phyloP scores from a whole-genome alignment of 2,329 filamentous ascomycete genomes.

The Keithomyces neogunnii region DNA sequence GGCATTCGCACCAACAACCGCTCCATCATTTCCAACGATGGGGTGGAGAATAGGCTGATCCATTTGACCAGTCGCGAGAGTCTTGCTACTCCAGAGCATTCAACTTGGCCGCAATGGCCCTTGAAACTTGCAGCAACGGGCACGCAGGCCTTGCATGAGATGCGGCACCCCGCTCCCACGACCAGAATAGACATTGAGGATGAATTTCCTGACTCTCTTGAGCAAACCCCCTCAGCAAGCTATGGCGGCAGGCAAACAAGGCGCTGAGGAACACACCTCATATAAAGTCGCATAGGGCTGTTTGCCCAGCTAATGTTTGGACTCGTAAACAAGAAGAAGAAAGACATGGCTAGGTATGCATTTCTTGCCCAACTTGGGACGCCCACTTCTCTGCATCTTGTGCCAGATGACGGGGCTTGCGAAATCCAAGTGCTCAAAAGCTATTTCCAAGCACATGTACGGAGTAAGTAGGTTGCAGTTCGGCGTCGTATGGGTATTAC shows the following conservation, averaged over 20 bases:
- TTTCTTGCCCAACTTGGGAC: neutral
- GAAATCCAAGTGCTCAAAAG: neutral
- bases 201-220: constrained; percentile 14
- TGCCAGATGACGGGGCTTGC: neutral
- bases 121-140: constrained; percentile 38
- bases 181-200: constrained; percentile 8
- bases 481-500: neutral
- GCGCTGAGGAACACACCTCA: constrained; percentile 16
- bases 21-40: constrained; percentile 40
- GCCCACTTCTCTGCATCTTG: neutral
- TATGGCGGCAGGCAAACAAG: constrained; percentile 21
- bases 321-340: constrained; percentile 18
- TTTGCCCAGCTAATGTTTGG: constrained; percentile 6
- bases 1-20: too few species aligned
- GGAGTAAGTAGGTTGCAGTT: neutral
- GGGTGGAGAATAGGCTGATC: constrained; percentile 36
- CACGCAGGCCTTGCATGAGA: constrained; percentile 9
- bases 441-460: neutral
- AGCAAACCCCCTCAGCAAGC: constrained; percentile 17
- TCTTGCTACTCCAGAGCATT: constrained; percentile 35
- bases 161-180: constrained; percentile 18
- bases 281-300: constrained; percentile 9
- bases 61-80: constrained; percentile 32
- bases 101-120: constrained; percentile 41
- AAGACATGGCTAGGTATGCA: constrained; percentile 12